Evolutionary conservation across 108 stramenopile species (phyloP), one percentile per base, ranked within the genome.

Genomic region (Skeletonema marinoi): DNA sequence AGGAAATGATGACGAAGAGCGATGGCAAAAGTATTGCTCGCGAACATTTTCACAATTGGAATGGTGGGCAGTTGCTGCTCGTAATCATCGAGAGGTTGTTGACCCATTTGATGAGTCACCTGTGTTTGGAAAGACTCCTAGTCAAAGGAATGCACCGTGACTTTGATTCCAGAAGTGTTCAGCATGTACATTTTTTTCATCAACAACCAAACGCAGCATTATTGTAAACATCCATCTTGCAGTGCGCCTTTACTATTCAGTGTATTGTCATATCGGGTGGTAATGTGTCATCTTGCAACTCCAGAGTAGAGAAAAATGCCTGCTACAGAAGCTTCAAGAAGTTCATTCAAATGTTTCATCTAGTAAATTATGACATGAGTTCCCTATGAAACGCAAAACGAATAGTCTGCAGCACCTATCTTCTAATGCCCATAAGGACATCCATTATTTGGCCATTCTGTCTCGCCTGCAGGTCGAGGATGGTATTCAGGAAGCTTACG

Each of bases 21-120:
- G 73, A 59, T 92, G 93, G 90, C 6, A 65, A 13, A 60, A 59
- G 9, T 94, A 92, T 54, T 72, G 61, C 41, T 79, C 54, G 58
- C 80, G 91, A n/a, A 88, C 87, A 59, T 79, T 91, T 78, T 82
- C 78, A 16, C 91, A 94, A 75, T 79, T 92, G 73, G 90, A 94
- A 74, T 94, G 91, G 93, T 90, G 88, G 90, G 92, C 71, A 8
- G 77, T 72, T 32, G 92, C 92, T 12, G 73, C 85, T 46, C 82
- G 76, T 17, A 56, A 68, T 12, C 90, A 93, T 39, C 74, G 82
- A 30, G 66, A 64, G 4, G 31, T 70, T 13, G 72, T 79, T 32
- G 92, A 92, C 67, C 92, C 89, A 4, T 88, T 86, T 70, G 74
- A 70, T 50, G 50, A 64, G 17, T 90, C 89, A 19, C 87, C 88